phyloP scores from a whole-genome alignment of 2,329 filamentous ascomycete genomes.

The Fusarium piperis region DNA sequence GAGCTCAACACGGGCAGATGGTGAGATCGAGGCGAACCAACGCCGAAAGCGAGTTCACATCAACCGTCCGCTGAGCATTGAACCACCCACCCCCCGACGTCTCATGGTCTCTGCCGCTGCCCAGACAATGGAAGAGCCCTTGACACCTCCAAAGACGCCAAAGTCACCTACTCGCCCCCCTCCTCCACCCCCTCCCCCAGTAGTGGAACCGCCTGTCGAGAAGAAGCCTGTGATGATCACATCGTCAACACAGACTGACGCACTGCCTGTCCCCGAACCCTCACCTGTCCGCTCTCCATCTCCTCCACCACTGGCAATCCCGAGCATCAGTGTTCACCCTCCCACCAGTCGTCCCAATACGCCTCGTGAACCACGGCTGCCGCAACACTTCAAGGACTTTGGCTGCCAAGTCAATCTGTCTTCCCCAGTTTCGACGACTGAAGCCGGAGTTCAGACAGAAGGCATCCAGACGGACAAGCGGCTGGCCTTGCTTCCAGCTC shows the following conservation, averaged over 20 bases:
- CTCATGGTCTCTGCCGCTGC: slow-evolving; percentile 72
- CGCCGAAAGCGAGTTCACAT: slow-evolving; percentile 74
- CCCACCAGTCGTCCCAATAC: slow-evolving; percentile 85
- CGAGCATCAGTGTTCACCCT: slow-evolving; percentile 91
- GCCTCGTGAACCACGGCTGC: slow-evolving; percentile 76
- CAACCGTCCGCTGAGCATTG: slow-evolving; percentile 60
- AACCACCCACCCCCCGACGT: slow-evolving; percentile 51
- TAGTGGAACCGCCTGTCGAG: slow-evolving; percentile 44
- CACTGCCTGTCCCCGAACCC: slow-evolving; percentile 12
- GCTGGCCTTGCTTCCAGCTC: slow-evolving; percentile 76
- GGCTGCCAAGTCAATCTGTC: slow-evolving; percentile 76
- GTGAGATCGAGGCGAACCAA: slow-evolving; percentile 78
- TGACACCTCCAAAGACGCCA: slow-evolving; percentile 74
- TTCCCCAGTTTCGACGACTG: slow-evolving; percentile 33
- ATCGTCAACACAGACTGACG: slow-evolving; percentile 70
- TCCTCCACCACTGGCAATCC: slow-evolving; percentile 66
- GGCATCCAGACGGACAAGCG: slow-evolving; percentile 87
- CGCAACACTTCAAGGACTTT: slow-evolving; percentile 84
- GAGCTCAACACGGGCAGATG: slow-evolving; percentile 55
- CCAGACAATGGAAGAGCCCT: slow-evolving; percentile 69
- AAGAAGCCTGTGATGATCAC: slow-evolving; percentile 58
- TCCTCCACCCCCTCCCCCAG: slow-evolving; percentile 52
- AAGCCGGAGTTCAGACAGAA: slow-evolving; percentile 79
- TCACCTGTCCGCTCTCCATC: slow-evolving; percentile 33
- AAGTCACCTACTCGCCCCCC: slow-evolving; percentile 57